Conservation (phyloP, 2,329 filamentous ascomycete genomes). For the Coleophoma cylindrospora region DNA sequence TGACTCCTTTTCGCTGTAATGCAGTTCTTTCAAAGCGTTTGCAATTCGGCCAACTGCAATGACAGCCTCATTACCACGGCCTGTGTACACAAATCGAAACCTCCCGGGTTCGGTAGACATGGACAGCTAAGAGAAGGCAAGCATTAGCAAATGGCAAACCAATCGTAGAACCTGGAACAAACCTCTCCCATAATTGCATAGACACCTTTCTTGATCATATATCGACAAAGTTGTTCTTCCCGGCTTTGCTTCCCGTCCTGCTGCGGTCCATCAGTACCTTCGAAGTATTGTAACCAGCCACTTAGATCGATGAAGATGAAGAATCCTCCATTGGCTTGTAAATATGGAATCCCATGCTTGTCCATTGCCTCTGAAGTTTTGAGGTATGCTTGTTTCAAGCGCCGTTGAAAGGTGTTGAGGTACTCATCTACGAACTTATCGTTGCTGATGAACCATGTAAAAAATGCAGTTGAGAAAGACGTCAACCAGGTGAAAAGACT, state of each 20-base stretch:
- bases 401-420: not conserved
- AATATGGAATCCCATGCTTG: not conserved
- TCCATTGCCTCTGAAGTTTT: not conserved
- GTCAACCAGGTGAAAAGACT: not conserved
- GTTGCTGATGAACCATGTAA: not conserved
- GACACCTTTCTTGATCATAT: not conserved
- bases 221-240: not conserved
- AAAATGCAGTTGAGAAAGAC: not conserved
- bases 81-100: not conserved
- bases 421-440: not conserved
- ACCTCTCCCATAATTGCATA: not conserved
- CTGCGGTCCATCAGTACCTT: not conserved
- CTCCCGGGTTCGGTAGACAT: not conserved
- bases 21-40: not conserved
- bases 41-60: not conserved
- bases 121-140: not conserved
- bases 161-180: not conserved
- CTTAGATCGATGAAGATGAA: not conserved
- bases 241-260: not conserved
- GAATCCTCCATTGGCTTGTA: not conserved
- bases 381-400: not conserved
- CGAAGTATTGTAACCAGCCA: not conserved
- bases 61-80: not conserved
- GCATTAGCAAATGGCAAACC: not conserved
- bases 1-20: not conserved